These are phyloP conservation scores for Draba incana DNA, from an alignment of 345 rosid species.

Conservation along the genomic window DNA sequence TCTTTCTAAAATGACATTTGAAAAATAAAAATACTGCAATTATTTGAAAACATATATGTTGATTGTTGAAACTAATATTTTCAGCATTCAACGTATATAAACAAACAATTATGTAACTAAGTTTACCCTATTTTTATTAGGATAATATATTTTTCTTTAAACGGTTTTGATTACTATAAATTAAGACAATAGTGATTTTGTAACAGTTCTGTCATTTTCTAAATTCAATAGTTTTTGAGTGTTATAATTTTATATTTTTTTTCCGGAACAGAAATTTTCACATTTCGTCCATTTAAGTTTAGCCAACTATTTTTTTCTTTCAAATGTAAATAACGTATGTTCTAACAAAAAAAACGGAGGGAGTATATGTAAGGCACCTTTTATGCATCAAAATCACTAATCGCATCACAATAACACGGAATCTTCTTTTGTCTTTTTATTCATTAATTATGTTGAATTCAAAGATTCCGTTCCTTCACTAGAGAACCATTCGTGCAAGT, in stretches of 20 bases:
- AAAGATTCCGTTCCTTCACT: conserved; percentile 22
- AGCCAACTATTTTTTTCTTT: not conserved
- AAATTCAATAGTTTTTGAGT: not conserved
- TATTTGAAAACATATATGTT: too few species aligned
- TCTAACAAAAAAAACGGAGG: too few species aligned
- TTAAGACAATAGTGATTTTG: not conserved
- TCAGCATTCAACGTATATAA: not conserved
- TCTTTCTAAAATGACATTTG: too few species aligned
- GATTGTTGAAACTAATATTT: conserved; percentile 4
- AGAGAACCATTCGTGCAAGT: conserved; percentile 43
- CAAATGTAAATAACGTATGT: too few species aligned
- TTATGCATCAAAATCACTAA: not conserved
- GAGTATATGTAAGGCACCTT: too few species aligned
- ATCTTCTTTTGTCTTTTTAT: conserved; percentile 32
- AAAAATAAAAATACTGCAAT: too few species aligned
- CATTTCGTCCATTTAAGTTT: not conserved
- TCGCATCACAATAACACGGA: conserved; percentile 24
- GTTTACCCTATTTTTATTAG: not conserved
- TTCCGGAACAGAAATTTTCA: not conserved
- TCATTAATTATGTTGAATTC: conserved; percentile 22
- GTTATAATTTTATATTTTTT: not conserved
- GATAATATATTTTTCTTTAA: not conserved
- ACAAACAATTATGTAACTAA: not conserved
- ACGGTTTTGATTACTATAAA: not conserved
- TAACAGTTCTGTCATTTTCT: not conserved